Evolutionary conservation across 2,329 filamentous ascomycete genomes (phyloP).

Genomic region (Exserohilum rostratum): DNA sequence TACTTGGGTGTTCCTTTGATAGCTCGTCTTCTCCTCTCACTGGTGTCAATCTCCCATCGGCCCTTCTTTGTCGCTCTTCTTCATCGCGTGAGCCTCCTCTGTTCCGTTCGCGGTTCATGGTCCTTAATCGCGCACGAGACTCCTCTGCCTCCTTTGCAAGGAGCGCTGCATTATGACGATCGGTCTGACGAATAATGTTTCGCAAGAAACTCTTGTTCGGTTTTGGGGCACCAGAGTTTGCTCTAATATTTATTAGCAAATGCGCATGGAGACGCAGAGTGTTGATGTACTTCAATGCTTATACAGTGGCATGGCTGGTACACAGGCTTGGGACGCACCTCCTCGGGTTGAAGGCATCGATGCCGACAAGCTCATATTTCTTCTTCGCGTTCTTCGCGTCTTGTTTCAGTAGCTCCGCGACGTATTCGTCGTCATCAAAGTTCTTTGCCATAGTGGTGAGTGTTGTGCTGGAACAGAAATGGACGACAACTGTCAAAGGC

Average conservation of each 20-base stretch:
- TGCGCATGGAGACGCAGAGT: not conserved
- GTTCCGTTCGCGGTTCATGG: constrained; percentile 32
- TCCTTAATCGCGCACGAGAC: constrained; percentile 70
- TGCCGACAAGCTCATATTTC: constrained; percentile 75
- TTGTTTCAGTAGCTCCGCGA: constrained; percentile 77
- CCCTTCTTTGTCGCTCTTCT: constrained; percentile 23
- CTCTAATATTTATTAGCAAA: constrained; percentile 49
- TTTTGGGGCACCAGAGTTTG: constrained; percentile 73
- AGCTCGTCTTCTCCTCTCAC: constrained; percentile 23
- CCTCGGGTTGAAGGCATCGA: constrained; percentile 68
- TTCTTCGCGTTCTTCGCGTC: constrained; percentile 77
- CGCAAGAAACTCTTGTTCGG: constrained; percentile 90
- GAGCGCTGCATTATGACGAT: constrained; percentile 85
- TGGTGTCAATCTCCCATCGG: constrained; percentile 32
- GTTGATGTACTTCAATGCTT: constrained; percentile 11
- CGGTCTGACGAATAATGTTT: constrained; percentile 86
- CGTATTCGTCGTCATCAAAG: constrained; percentile 71
- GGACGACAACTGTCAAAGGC: not conserved
- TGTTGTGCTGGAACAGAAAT: not conserved
- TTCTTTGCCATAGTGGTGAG: constrained; percentile 27
- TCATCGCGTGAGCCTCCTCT: constrained; percentile 14
- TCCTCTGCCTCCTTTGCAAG: constrained; percentile 85
- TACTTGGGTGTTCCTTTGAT: constrained; percentile 20
- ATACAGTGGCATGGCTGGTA: constrained; percentile 8
- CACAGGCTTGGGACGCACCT: constrained; percentile 50